phyloP scores from a whole-genome alignment of 306 rosid species.

The Crataegus laevigata region DNA sequence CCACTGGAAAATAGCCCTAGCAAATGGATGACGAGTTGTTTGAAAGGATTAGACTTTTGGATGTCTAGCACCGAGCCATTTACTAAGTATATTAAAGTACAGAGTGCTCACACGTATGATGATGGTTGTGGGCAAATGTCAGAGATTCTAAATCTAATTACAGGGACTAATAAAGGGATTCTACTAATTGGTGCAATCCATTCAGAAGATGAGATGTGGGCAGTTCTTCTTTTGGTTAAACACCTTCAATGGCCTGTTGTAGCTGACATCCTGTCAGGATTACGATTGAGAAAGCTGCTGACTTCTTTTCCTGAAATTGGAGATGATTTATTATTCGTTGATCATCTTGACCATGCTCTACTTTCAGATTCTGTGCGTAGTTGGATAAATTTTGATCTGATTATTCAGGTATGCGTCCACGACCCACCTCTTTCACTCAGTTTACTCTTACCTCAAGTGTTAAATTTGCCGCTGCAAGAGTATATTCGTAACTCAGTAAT shows the following conservation, averaged over 20 bases:
- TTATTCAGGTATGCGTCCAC: conserved; percentile 62
- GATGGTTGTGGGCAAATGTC: conserved; percentile 38
- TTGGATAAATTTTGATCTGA: conserved; percentile 59
- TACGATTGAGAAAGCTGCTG: conserved; percentile 70
- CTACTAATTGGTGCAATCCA: conserved; percentile 70
- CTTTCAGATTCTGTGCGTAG: conserved; percentile 59
- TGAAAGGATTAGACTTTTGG: conserved; percentile 73
- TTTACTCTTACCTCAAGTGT: neutral
- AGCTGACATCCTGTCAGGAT: conserved; percentile 88
- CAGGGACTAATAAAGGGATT: conserved; percentile 49
- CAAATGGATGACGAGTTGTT: conserved; percentile 61
- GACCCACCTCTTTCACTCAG: neutral
- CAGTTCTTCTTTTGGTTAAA: conserved; percentile 76
- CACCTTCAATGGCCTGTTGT: conserved; percentile 86
- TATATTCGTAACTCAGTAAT: neutral
- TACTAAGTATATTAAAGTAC: conserved; percentile 65
- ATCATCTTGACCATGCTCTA: conserved; percentile 87
- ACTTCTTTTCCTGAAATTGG: conserved; percentile 54
- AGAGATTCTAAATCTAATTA: conserved; percentile 52
- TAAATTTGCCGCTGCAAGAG: neutral
- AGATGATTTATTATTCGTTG: conserved; percentile 52
- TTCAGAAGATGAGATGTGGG: conserved; percentile 95
- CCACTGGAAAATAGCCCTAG: conserved; percentile 77
- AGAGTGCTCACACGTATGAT: conserved; percentile 23
- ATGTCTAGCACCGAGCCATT: conserved; percentile 64